Conservation (phyloP, 2,329 filamentous ascomycete genomes). For the Colletotrichum theobromicola region DNA sequence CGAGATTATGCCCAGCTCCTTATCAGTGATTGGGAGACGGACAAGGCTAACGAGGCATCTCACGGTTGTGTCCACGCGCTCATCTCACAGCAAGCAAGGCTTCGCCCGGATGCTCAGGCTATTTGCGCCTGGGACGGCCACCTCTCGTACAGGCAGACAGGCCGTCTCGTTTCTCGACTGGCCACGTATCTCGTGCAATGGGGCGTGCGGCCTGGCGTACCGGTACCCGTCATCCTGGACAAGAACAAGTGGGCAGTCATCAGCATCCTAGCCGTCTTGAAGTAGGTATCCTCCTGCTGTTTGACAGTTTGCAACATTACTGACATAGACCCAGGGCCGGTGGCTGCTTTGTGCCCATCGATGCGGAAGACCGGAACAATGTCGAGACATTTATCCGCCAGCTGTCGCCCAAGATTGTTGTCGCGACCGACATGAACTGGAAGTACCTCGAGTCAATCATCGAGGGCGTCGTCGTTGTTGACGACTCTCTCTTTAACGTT, state of each 20-base stretch:
- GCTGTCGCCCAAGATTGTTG: constrained; percentile 47
- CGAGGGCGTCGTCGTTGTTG: constrained; percentile 46
- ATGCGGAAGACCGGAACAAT: constrained; percentile 46
- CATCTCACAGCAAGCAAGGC: constrained; percentile 43
- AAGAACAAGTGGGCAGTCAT: constrained; percentile 74
- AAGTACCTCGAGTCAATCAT: constrained; percentile 43
- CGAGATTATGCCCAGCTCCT: constrained; percentile 60
- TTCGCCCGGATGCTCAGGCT: constrained; percentile 43
- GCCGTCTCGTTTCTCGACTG: constrained; percentile 41
- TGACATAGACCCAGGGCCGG: constrained; percentile 39
- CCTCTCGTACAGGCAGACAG: constrained; percentile 45
- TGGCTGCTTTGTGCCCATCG: constrained; percentile 55
- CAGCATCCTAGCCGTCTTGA: constrained; percentile 71
- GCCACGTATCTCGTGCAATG: constrained; percentile 52
- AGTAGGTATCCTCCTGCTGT: constrained; percentile 53
- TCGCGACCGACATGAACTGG: constrained; percentile 48
- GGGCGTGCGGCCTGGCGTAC: constrained; percentile 55
- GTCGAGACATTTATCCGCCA: constrained; percentile 47
- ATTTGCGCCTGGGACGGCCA: constrained; percentile 51
- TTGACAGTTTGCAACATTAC: constrained; percentile 29
- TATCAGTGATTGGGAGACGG: constrained; percentile 53
- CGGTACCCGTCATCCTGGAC: constrained; percentile 71
- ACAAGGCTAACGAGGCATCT: constrained; percentile 41
- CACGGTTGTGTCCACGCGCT: constrained; percentile 50
- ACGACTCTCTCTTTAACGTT: constrained; percentile 41